Percentiles rank a stretch among this genome's conserved stretches.
Evolutionary conservation across 345 rosid species (phyloP).

Genomic region (Eucalyptus microcorys): DNA sequence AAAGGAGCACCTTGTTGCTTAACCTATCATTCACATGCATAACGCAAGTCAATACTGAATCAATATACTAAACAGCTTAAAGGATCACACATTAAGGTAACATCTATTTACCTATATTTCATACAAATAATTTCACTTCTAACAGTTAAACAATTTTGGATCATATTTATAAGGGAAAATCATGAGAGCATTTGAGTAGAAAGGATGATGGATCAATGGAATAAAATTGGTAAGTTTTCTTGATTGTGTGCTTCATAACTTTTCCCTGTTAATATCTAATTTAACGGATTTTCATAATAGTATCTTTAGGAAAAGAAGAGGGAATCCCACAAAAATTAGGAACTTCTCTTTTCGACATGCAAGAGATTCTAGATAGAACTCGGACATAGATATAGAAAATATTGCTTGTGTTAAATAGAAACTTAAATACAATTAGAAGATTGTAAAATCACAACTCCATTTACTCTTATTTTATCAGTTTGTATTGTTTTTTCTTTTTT

Average conservation of each 20-base stretch:
- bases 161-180: not conserved
- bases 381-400: not conserved
- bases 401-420: not conserved
- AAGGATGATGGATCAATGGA: not conserved
- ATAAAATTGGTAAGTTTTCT: not conserved
- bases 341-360: not conserved
- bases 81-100: not conserved
- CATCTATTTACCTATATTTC: not conserved
- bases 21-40: not conserved
- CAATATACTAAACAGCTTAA: not conserved
- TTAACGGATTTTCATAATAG: not conserved
- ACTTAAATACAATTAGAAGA: not conserved
- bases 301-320: not conserved
- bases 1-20: not conserved
- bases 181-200: not conserved
- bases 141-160: not conserved
- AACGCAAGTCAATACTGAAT: not conserved
- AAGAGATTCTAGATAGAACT: not conserved
- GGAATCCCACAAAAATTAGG: not conserved
- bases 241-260: not conserved
- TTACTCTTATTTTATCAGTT: not conserved
- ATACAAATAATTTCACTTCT: not conserved
- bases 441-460: not conserved
- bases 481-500: not conserved
- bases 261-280: not conserved